Evolutionary conservation across 2,329 filamentous ascomycete genomes (phyloP), one percentile per base, ranked within the genome.

Genomic region (Apiospora koreana): DNA sequence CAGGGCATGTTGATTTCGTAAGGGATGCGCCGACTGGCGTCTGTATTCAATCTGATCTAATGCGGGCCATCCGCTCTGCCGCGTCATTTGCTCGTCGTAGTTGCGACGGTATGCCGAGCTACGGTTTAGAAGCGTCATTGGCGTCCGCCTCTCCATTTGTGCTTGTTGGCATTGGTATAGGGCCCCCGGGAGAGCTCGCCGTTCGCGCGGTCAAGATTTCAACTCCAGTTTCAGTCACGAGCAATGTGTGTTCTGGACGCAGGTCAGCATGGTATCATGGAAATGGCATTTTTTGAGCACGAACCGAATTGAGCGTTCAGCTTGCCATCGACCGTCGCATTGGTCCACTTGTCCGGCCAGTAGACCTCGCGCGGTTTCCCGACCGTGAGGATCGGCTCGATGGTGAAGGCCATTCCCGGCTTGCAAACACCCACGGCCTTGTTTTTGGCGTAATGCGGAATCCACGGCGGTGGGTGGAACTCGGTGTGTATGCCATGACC

Each of bases 331-430:
- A 90, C 88, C 0, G 95, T 98, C 10, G 93, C 93, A 81, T 94
- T 97, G 0, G 95, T 98, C 95, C 95, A 98, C 84, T 98, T 93
- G 79, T 98, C 95, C 0, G 95, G 95, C 95, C 95, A 98, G 0
- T 94, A 97, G 79, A 95, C 93, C 79, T 98, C 95, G 73, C 89
- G 89, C 81, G 97, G 92, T 70, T 93, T 94, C 69, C 95, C 95
- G 69, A 97, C 82, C 62, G 94, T 94, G 79, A 98, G 94, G 94
- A 98, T 98, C 28, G 95, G 95, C 84, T 98, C 95, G 71, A 98
- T 98, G 0, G 95, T 98, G 78, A 98, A 98, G 74, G 94, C 97
- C 94, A 97, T 97, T 69, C 95, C 95, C 0, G 93, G 91, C 84
- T 97, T 97, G 70, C 94, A 95, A 74, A 92, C 89, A 62, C 95